Conservation (phyloP, 805 yeast genomes). For the Zygosaccharomyces kombuchaensis region DNA sequence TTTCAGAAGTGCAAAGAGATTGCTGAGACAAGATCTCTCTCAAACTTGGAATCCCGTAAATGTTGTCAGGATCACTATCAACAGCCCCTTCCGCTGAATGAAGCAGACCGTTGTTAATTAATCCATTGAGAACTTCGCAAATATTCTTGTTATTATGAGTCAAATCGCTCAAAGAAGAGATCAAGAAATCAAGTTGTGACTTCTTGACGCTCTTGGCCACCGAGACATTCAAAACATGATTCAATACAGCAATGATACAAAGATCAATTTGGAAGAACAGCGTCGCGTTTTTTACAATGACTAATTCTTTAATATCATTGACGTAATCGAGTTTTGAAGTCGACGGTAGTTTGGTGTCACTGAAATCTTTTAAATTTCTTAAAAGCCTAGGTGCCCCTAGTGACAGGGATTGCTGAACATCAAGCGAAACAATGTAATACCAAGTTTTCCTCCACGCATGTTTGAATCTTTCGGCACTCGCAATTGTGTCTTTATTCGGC, state of each 20-base stretch:
- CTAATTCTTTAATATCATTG: constrained; percentile 41
- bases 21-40: constrained; percentile 26
- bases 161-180: constrained; percentile 32
- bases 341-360: constrained; percentile 44
- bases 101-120: constrained; percentile 30
- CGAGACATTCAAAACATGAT: constrained; percentile 33
- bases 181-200: constrained; percentile 38
- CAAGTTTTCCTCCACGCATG: constrained; percentile 58
- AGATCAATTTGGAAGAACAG: constrained; percentile 45
- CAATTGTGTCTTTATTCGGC: constrained; percentile 23
- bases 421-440: constrained; percentile 44
- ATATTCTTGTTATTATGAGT: constrained; percentile 34
- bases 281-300: constrained; percentile 46
- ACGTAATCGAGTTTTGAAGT: constrained; percentile 36
- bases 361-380: constrained; percentile 37
- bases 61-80: constrained; percentile 31
- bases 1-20: constrained; percentile 11
- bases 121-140: constrained; percentile 26
- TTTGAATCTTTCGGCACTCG: constrained; percentile 36
- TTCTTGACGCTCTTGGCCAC: constrained; percentile 41
- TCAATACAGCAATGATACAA: constrained; percentile 35
- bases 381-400: constrained; percentile 40
- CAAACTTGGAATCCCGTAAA: constrained; percentile 32
- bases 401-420: constrained; percentile 41
- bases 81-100: constrained; percentile 32